Conservation (phyloP, 1,139 yeast genomes). For the Diutina ranongensis region DNA sequence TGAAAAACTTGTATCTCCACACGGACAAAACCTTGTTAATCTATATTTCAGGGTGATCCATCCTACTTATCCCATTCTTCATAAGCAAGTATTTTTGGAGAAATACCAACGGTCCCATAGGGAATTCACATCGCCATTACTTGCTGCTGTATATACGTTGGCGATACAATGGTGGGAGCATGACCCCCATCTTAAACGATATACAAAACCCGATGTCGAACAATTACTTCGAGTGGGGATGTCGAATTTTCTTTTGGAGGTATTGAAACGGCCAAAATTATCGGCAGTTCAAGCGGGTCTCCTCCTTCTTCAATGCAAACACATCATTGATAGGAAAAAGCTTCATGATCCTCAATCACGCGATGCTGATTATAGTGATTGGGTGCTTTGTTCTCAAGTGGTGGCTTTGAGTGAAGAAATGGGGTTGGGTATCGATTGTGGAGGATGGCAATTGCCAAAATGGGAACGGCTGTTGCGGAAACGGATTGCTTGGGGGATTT, state of each 20-base stretch:
- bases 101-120: constrained; percentile 67
- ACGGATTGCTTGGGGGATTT: constrained; percentile 88
- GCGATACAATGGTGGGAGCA: constrained; percentile 83
- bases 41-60: constrained; percentile 66
- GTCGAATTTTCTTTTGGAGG: constrained; percentile 52
- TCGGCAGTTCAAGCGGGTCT: constrained; percentile 78
- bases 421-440: constrained; percentile 78
- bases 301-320: constrained; percentile 53
- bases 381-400: constrained; percentile 81
- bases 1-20: constrained; percentile 64
- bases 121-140: constrained; percentile 65
- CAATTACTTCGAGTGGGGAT: constrained; percentile 35
- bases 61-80: constrained; percentile 68
- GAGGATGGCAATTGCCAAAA: constrained; percentile 78
- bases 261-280: constrained; percentile 60
- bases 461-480: constrained; percentile 86
- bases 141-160: constrained; percentile 65
- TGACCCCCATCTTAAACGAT: constrained; percentile 54
- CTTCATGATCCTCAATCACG: constrained; percentile 7
- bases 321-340: constrained; percentile 15
- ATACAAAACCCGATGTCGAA: constrained; percentile 56
- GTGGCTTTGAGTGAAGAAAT: constrained; percentile 78
- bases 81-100: constrained; percentile 65
- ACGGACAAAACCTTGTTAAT: constrained; percentile 61
- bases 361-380: constrained; percentile 53